A percentile compares a stretch with the other conserved stretches of the same genome.
phyloP scores from a whole-genome alignment of 2,329 filamentous ascomycete genomes.

The Ophiosphaerella narmari region DNA sequence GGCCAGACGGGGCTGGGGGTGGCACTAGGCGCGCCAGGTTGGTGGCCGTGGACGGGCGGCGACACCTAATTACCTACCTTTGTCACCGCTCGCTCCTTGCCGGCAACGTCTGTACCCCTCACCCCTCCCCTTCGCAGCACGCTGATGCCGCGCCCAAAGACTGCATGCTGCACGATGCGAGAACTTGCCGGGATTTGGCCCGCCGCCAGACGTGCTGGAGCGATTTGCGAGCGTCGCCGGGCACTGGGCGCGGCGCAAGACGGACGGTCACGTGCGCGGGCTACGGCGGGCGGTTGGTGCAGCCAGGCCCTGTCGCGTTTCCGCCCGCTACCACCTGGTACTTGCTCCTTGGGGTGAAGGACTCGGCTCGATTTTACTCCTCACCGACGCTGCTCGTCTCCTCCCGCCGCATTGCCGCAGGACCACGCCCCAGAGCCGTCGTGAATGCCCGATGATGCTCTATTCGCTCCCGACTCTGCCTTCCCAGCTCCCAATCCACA shows the following conservation, averaged over 20 bases:
- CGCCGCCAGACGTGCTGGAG: constrained; percentile 4
- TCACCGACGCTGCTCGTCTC: constrained; percentile 32
- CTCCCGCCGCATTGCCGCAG: constrained; percentile 32
- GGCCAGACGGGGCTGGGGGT: background rate
- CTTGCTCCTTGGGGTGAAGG: constrained; percentile 3
- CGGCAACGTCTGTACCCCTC: constrained; percentile 26
- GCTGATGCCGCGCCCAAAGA: too few relatives aligned
- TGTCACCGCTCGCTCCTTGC: constrained; percentile 25
- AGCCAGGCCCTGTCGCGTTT: constrained; percentile 9
- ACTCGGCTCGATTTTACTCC: constrained; percentile 28
- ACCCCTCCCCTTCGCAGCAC: constrained; percentile 4
- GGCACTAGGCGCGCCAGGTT: background rate
- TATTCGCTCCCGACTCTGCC: constrained; percentile 17
- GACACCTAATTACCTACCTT: too few relatives aligned
- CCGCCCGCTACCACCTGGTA: constrained; percentile 8
- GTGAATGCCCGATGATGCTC: constrained; percentile 36
- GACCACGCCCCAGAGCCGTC: constrained; percentile 18
- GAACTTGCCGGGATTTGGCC: background rate
- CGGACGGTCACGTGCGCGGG: constrained; percentile 16
- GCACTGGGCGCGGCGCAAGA: constrained; percentile 1
- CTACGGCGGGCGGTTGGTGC: constrained; percentile 21
- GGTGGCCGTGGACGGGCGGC: too few relatives aligned
- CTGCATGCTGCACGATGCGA: too few relatives aligned
- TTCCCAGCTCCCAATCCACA: constrained; percentile 32
- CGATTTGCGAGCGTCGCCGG: constrained; percentile 2